Evolutionary conservation across 805 yeast genomes (phyloP), one percentile per base, ranked within the genome.

Genomic region (Grigorovia humatica): DNA sequence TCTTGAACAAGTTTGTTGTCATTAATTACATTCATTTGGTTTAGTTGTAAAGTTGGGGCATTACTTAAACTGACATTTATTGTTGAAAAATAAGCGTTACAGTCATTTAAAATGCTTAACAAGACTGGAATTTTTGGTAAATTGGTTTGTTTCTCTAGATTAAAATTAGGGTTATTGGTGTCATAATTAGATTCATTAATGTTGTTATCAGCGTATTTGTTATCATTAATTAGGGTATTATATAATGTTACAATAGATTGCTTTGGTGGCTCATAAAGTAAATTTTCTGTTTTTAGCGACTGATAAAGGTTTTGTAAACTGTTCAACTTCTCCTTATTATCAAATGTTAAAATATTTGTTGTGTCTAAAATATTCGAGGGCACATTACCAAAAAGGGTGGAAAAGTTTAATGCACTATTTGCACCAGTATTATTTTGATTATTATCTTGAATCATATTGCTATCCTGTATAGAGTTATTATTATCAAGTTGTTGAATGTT

Each of bases 21-120:
- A 17, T 64, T 58, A 12, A 56, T 45, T 11, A 66, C 55, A 43
- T 74, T 67, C 48, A 70, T 68, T 50, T 70, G 67, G 46, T 67
- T 59, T 19, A 70, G 60, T 54, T 63, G 61, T 32, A 67, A 47
- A 49, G 61, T 52, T 23, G 65, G 63, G 15, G 61, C 53, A 51
- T 65, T 64, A 42, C 62, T 50, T 23, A 66, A 49, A 52, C 63
- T 67, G 35, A 63, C 50, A 52, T 64, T 63, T 20, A 54, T 57
- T 32, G 61, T 66, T 43, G 58, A 63, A 52, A 59, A 65, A 59
- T 60, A 59, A 9, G 69, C 69, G 47, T 59, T 63, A 50, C 66
- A 63, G 54, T 65, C 64, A 29, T 55, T 54, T 15, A 66, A 46
- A 38, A 66, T 64, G 48, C 61, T 57, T 30, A 56, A 52, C 23